Percentiles rank a stretch among this genome's conserved stretches.
Conservation (phyloP, 164 flowering plant species). For the grape (Vitis vinifera) region DNA sequence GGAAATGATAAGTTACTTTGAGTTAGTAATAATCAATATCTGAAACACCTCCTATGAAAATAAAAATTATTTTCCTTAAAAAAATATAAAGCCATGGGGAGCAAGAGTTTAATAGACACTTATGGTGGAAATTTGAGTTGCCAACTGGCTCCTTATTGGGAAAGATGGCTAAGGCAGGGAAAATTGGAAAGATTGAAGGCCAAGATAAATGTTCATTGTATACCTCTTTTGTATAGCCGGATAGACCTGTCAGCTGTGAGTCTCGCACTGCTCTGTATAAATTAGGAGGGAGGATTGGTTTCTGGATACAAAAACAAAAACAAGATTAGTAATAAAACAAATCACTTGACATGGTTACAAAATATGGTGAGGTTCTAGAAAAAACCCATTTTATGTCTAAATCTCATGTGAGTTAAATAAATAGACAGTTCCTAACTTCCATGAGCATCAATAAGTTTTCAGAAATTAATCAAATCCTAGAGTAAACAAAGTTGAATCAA, state of each 20-base stretch:
- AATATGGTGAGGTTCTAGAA: background rate
- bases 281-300: constrained; percentile 79
- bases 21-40: background rate
- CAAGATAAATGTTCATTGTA: background rate
- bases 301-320: constrained; percentile 46
- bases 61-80: too few species aligned
- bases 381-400: too few species aligned
- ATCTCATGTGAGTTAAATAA: too few species aligned
- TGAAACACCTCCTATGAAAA: background rate
- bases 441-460: too few species aligned
- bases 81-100: too few species aligned
- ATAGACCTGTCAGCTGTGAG: constrained; percentile 83
- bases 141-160: too few species aligned
- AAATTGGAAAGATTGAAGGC: background rate
- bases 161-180: background rate
- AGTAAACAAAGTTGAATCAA: too few species aligned
- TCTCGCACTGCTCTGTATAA: constrained; percentile 80
- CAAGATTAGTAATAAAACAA: background rate
- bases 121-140: too few species aligned
- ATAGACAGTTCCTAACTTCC: too few species aligned
- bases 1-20: background rate
- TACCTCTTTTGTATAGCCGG: constrained; percentile 92
- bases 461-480: too few species aligned
- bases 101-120: background rate
- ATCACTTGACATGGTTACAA: background rate